Base-by-base conservation (phyloP, 1,139 yeast genomes). In the Hemisphaericaspora xylanilytica region DNA sequence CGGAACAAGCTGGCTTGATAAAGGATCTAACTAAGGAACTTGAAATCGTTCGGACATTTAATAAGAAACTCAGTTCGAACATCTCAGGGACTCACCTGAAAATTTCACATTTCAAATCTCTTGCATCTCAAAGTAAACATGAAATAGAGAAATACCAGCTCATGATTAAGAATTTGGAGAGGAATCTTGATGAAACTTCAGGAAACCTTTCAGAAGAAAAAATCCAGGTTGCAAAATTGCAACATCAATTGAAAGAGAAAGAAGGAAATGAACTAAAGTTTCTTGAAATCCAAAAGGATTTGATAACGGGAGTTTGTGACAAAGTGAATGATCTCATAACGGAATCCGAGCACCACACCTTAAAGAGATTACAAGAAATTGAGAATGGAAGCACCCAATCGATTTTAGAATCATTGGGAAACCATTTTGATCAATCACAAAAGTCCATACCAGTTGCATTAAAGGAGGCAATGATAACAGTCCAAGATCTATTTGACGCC, bases 191-290 rank as follows among this genome's bases (percentile, higher is more conserved):
- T 32, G 40, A 39, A 15, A 32, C 36, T 21, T 41, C 44, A 9
- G 44, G 44, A n/a, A 39, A 36, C 21, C 33, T 41, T 20, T 41
- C 44, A 1, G 44, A 41, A 29, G 44, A 41, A 24, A 41, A 41
- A 25, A 31, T 41, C 15, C 35, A 34, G 14, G 39, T 28, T 13
- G 33, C 36, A 5, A 33, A 39, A 17, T 28, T 41, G 14, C 36
- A 32, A 12, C 32, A 22, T 16, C 29, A 29, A 20, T 29, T 37
- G 20, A 20, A 29, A 11, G 37, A 37, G 16, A 37, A 33, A 11
- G 24, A 28, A 17, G 36, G 13, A 13, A 33, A 33, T 14, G 36
- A 33, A 27, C 7, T 33, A 5, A 33, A 33, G 11, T 33, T 26
- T 4, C 13, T 29, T 18, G 24, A 17, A 8, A 4, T 18, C 12